phyloP scores from a whole-genome alignment of 768 basidiomycete species.

The Sutorius australiensis region DNA sequence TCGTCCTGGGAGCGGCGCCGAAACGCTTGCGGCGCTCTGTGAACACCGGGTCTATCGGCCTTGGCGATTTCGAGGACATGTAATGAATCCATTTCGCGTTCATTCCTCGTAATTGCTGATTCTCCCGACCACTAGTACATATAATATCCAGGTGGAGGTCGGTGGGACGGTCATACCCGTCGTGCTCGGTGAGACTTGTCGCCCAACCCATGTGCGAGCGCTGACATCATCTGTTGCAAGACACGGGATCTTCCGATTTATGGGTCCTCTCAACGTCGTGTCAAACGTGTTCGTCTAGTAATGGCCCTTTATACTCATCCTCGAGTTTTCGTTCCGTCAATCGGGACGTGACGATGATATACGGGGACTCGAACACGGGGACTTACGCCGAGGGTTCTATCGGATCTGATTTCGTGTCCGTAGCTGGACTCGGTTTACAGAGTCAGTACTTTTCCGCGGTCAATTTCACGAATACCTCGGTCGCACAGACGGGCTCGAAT shows the following conservation, averaged over 20 bases:
- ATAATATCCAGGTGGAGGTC: constrained; percentile 57
- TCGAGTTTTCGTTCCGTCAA: constrained; percentile 44
- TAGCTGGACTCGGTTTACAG: constrained; percentile 49
- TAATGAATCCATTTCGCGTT: constrained; percentile 30
- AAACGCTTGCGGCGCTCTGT: constrained; percentile 8
- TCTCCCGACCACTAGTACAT: constrained; percentile 41
- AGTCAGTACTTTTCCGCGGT: constrained; percentile 65
- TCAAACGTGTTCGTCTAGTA: constrained; percentile 37
- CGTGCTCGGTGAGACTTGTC: constrained; percentile 49
- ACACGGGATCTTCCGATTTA: constrained; percentile 75
- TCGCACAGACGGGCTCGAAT: constrained; percentile 50
- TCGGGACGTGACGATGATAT: constrained; percentile 48
- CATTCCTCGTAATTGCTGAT: constrained; percentile 6
- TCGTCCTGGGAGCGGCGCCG: constrained; percentile 7
- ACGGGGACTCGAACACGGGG: constrained; percentile 70
- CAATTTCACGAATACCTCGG: constrained; percentile 62
- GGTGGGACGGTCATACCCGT: constrained; percentile 52
- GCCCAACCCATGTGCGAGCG: background rate
- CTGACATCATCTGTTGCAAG: constrained; percentile 32
- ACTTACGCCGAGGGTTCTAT: constrained; percentile 65
- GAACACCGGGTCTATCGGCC: constrained; percentile 40
- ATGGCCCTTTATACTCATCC: constrained; percentile 47
- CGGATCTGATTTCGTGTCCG: constrained; percentile 52
- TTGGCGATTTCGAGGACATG: constrained; percentile 64
- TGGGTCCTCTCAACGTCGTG: constrained; percentile 69